Conservation (phyloP, 768 basidiomycete species). For the Mycena amicta region DNA sequence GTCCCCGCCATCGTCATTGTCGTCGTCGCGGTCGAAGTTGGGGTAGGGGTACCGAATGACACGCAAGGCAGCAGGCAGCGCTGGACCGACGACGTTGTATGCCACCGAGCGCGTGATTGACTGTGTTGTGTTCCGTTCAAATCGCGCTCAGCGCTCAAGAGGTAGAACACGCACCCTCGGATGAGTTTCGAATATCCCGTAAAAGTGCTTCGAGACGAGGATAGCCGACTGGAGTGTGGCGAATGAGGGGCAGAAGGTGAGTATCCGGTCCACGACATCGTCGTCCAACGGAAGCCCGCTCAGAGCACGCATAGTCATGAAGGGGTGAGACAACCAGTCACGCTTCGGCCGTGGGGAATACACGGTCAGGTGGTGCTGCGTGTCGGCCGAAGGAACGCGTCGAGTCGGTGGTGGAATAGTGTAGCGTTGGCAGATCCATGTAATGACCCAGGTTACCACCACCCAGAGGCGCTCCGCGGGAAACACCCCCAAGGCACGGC, state of each 20-base stretch:
- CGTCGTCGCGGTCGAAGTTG: background rate
- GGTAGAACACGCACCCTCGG: background rate
- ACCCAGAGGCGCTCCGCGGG: too few species aligned
- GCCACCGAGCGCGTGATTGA: constrained; percentile 8
- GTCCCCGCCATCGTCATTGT: background rate
- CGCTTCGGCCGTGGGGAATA: too few species aligned
- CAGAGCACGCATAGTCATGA: background rate
- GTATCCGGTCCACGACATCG: background rate
- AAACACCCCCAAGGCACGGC: background rate
- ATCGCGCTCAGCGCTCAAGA: background rate
- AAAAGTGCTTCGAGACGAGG: background rate
- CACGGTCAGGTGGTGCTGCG: too few species aligned
- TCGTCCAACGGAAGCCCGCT: background rate
- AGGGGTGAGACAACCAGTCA: too few species aligned
- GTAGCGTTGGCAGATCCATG: too few species aligned
- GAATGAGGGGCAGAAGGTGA: background rate
- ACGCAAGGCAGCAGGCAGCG: constrained; percentile 3
- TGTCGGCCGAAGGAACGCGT: too few species aligned
- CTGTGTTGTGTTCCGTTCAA: background rate
- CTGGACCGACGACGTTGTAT: constrained; percentile 8
- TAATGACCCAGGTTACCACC: constrained; percentile 1
- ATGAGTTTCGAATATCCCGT: background rate
- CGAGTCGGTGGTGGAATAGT: too few species aligned
- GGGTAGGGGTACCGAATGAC: constrained; percentile 6
- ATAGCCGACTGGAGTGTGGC: background rate